Evolutionary conservation across 1,284 basidiomycete species (phyloP).

Genomic region (Heliocybe sulcata): DNA sequence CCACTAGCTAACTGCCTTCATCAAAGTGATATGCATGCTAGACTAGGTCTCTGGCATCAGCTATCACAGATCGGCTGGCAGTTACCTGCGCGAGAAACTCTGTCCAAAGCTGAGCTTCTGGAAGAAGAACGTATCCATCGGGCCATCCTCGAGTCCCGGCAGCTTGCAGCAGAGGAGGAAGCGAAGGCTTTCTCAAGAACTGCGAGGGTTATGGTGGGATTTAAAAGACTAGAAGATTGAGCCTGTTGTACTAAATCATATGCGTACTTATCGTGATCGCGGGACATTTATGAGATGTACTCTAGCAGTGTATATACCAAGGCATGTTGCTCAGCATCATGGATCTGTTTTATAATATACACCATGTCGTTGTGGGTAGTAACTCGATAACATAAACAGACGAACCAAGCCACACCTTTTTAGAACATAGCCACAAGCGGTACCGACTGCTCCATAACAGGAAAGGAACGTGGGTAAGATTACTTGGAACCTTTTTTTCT

Average conservation of each 20-base stretch:
- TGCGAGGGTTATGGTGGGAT: constrained; percentile 54
- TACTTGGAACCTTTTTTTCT: constrained; percentile 6
- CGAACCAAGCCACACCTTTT: too few relatives aligned
- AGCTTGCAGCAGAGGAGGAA: constrained; percentile 46
- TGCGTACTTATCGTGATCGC: not conserved
- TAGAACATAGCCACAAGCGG: not conserved
- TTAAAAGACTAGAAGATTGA: constrained; percentile 27
- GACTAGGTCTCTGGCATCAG: constrained; percentile 63
- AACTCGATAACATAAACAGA: too few relatives aligned
- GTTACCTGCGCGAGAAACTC: constrained; percentile 51
- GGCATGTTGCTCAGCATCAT: too few relatives aligned
- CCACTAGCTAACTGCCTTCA: constrained; percentile 4
- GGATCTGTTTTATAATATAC: too few relatives aligned
- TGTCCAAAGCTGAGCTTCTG: constrained; percentile 59
- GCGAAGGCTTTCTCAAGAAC: constrained; percentile 49
- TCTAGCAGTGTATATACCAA: not conserved
- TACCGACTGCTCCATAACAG: not conserved
- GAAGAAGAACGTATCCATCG: constrained; percentile 61
- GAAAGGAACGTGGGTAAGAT: not conserved
- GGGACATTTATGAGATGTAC: not conserved
- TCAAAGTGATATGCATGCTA: constrained; percentile 59
- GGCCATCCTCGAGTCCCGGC: constrained; percentile 57
- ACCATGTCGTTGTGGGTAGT: too few relatives aligned
- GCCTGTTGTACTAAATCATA: too few relatives aligned
- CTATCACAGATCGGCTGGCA: constrained; percentile 53